Base-by-base conservation (phyloP, 805 yeast genomes). In the Ogataea polymorpha region DNA sequence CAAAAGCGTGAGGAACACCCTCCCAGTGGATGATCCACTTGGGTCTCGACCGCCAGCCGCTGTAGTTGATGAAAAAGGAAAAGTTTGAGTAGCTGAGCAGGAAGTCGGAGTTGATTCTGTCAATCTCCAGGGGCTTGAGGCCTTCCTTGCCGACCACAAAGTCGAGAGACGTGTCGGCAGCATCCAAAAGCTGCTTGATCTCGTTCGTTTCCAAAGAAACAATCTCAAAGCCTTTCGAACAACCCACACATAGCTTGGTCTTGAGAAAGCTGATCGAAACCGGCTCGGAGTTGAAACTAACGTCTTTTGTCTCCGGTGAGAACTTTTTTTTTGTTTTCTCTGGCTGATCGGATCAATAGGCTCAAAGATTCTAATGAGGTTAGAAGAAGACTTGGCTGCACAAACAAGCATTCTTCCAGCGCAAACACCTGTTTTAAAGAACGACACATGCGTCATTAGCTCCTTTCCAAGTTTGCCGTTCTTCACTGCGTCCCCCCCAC, bases 1-100 rank as follows among this genome's bases (percentile, higher is more conserved):
- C 95, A 62, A 93, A 88, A 46, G 82, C 80, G 56, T 85, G 93
- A 5, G 99, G 98, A 37, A 81, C 77, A 26, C 98, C 97, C 66
- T 93, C 98, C 99, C 99, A 93, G 58, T 85, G 81, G 38, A 93
- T 83, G 50, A 90, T 84, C 90, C 96, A 90, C 37, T 87, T 91
- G 32, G 93, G 87, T 48, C 90, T 79, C 14, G 95, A 83, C 53
- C 97, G 76, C 99, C 99, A 93, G 17, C 99, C 99, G 61, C 90
- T 90, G 44, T 85, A 76, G 57, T 93, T 90, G 53, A 93, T 95
- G 64, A 86, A 89, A 63, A 93, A 93, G 34, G 97, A 91, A 60
- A 91, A 89, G 59, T 89, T 96, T 4, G 95, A 79, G 61, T 91
- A 93, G 60, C 90, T 83, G 49, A 93, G 74, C 55, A 93, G 67